These are phyloP conservation scores for Jamesozyma lodderae DNA, from an alignment of 805 yeast genomes.

Conservation along the genomic window DNA sequence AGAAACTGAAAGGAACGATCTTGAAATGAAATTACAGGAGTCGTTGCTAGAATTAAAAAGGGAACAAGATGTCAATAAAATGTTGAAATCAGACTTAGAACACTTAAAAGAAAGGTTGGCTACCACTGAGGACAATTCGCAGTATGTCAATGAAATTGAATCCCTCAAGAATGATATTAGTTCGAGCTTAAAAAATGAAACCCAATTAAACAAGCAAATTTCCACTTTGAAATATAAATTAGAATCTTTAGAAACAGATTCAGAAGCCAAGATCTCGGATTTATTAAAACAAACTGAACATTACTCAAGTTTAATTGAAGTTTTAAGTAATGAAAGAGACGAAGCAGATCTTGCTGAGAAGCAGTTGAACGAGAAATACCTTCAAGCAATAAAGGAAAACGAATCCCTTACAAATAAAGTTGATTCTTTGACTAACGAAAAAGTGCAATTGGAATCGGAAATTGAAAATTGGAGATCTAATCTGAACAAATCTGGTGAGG, in stretches of 20 bases:
- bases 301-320: slow-evolving; percentile 33
- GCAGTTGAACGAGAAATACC: slow-evolving; percentile 38
- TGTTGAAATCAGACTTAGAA: slow-evolving; percentile 47
- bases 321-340: slow-evolving; percentile 38
- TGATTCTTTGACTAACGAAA: slow-evolving; percentile 51
- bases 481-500: slow-evolving; percentile 5
- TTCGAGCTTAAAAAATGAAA: slow-evolving; percentile 52
- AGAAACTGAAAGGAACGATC: slow-evolving; percentile 38
- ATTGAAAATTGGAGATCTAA: slow-evolving; percentile 35
- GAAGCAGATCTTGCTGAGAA: slow-evolving; percentile 34
- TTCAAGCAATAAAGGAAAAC: slow-evolving; percentile 44
- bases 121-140: slow-evolving; percentile 35
- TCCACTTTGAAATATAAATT: slow-evolving; percentile 53
- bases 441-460: slow-evolving; percentile 50
- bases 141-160: slow-evolving; percentile 43
- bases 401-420: slow-evolving; percentile 48
- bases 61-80: slow-evolving; percentile 38
- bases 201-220: slow-evolving; percentile 54
- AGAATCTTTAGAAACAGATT: slow-evolving; percentile 42
- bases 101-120: slow-evolving; percentile 42
- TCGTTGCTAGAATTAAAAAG: slow-evolving; percentile 45
- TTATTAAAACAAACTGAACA: slow-evolving; percentile 36
- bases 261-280: slow-evolving; percentile 31
- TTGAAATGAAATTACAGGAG: slow-evolving; percentile 50
- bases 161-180: slow-evolving; percentile 45